Evolutionary conservation across 306 rosid species (phyloP).

Genomic region (Trifolium dubium): DNA sequence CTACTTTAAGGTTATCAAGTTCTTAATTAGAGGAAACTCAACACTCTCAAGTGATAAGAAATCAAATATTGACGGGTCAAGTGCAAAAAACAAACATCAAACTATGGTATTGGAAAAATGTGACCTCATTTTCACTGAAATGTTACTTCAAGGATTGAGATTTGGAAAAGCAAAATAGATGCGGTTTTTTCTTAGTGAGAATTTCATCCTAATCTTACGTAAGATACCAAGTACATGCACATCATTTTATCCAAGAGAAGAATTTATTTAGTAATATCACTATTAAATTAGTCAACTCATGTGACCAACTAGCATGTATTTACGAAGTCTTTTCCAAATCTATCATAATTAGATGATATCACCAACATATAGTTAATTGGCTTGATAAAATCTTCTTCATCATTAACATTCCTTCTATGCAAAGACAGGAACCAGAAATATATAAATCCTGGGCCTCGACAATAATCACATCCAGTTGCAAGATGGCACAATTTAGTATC

Average conservation of each 20-base stretch:
- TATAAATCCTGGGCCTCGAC: background rate
- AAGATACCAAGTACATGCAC: background rate
- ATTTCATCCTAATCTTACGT: background rate
- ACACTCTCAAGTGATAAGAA: background rate
- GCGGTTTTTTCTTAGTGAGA: background rate
- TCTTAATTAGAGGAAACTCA: constrained; percentile 27
- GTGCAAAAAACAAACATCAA: constrained; percentile 37
- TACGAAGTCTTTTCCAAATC: constrained; percentile 7
- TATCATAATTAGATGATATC: constrained; percentile 16
- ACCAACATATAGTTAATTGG: constrained; percentile 20
- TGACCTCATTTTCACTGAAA: constrained; percentile 24
- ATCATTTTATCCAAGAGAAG: constrained; percentile 18
- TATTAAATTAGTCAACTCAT: background rate
- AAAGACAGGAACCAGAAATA: background rate
- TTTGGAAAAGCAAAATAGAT: constrained; percentile 37
- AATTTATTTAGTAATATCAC: background rate
- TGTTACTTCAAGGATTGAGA: constrained; percentile 10
- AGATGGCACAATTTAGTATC: constrained; percentile 20
- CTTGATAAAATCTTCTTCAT: constrained; percentile 14
- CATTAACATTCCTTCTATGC: constrained; percentile 3
- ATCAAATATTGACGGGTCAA: background rate
- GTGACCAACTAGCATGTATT: constrained; percentile 28
- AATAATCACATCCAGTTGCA: constrained; percentile 34
- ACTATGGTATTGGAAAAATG: constrained; percentile 7
- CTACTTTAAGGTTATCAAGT: constrained; percentile 20